phyloP scores from a whole-genome alignment of 2,329 filamentous ascomycete species.

The Cladosporium sp. region DNA sequence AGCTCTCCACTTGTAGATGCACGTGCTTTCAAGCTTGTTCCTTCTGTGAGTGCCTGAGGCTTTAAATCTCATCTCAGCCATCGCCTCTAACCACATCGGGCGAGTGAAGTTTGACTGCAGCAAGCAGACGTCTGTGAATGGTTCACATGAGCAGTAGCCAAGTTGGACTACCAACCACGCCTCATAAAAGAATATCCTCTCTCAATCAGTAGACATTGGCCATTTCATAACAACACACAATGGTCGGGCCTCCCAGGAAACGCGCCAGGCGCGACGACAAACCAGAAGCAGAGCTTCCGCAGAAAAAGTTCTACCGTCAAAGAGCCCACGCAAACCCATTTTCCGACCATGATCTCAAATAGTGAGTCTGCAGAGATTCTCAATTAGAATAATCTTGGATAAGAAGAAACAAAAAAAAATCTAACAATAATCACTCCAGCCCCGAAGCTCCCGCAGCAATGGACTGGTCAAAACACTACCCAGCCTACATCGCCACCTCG shows the following conservation, averaged over 20 bases:
- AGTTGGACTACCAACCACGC: neutral
- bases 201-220: neutral
- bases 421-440: constrained; percentile 50
- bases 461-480: constrained; percentile 88
- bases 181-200: neutral
- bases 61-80: neutral
- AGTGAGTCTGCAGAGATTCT: constrained; percentile 60
- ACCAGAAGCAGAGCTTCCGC: constrained; percentile 65
- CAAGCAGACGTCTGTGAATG: constrained; percentile 4
- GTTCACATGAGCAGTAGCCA: neutral
- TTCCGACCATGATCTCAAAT: constrained; percentile 85
- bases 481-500: constrained; percentile 58
- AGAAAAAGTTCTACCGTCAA: constrained; percentile 96
- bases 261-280: constrained; percentile 50
- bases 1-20: neutral
- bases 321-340: constrained; percentile 97
- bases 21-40: neutral
- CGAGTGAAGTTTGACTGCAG: constrained; percentile 15
- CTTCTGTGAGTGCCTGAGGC: neutral
- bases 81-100: neutral
- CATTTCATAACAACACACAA: constrained; percentile 21
- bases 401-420: neutral
- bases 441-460: constrained; percentile 77
- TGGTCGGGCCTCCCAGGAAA: constrained; percentile 43
- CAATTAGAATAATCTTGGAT: too few relatives aligned